phyloP scores from a whole-genome alignment of 2,329 filamentous ascomycete species.

The Coniochaeta sp. region DNA sequence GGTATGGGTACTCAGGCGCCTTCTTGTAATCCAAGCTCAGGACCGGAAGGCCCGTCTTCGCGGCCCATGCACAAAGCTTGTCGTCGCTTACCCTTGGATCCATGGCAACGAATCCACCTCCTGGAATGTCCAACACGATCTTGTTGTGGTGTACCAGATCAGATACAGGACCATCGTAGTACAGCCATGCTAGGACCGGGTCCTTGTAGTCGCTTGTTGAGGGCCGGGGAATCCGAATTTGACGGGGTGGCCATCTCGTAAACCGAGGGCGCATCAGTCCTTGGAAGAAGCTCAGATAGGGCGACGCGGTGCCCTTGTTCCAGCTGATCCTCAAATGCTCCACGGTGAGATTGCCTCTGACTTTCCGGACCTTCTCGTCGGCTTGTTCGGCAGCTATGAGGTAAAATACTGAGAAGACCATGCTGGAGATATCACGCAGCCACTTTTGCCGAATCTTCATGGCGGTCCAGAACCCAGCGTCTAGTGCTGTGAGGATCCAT shows the following conservation, averaged over 20 bases:
- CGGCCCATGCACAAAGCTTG: conserved; percentile 87
- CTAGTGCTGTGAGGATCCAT: conserved; percentile 90
- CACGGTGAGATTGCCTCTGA: conserved; percentile 77
- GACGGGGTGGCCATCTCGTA: conserved; percentile 73
- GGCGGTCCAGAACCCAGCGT: conserved; percentile 97
- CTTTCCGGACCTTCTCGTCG: conserved; percentile 92
- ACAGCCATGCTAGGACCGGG: conserved; percentile 80
- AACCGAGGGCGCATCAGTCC: conserved; percentile 69
- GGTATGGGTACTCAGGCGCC: conserved; percentile 78
- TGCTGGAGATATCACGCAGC: conserved; percentile 72
- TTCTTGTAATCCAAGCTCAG: conserved; percentile 88
- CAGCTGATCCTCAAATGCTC: conserved; percentile 89
- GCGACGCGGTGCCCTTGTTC: conserved; percentile 81
- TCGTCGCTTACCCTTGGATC: conserved; percentile 91
- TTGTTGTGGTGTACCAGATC: conserved; percentile 70
- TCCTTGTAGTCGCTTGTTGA: conserved; percentile 74
- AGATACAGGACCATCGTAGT: conserved; percentile 82
- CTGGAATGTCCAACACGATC: conserved; percentile 82
- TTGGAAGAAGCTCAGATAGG: conserved; percentile 71
- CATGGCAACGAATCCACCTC: conserved; percentile 96
- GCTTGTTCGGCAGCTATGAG: conserved; percentile 87
- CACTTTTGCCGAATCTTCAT: conserved; percentile 81
- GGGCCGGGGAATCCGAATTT: conserved; percentile 78
- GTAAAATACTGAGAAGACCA: conserved; percentile 86
- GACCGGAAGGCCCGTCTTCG: conserved; percentile 79